Percentiles rank a stretch among this genome's conserved stretches.
These are phyloP conservation scores for Dendrocalamus latiflorus DNA, from an alignment of 202 grass and related monocot species.

Conservation along the genomic window DNA sequence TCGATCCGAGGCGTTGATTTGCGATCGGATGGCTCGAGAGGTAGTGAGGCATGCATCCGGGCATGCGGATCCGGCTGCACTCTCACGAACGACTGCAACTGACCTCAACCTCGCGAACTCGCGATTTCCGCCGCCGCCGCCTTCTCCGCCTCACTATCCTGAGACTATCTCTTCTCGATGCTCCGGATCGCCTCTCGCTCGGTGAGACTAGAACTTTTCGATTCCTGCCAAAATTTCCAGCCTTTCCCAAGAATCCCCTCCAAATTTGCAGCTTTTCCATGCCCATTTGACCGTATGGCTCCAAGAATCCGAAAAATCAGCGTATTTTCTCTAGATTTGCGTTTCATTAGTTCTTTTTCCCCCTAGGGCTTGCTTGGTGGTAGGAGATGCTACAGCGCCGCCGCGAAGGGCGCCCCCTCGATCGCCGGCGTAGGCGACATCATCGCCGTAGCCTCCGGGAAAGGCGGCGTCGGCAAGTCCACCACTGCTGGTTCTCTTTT, in stretches of 20 bases:
- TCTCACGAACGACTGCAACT: too few species aligned
- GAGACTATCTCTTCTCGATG: conserved; percentile 3
- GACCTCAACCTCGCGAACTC: not conserved
- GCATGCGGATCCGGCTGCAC: too few species aligned
- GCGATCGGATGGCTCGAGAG: too few species aligned
- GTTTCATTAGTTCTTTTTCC: not conserved
- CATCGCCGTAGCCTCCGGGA: conserved; percentile 85
- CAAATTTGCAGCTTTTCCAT: not conserved
- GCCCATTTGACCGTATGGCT: not conserved
- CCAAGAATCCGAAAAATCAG: not conserved
- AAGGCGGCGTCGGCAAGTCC: conserved; percentile 92
- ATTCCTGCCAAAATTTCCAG: not conserved
- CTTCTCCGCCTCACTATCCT: not conserved
- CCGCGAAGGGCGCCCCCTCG: conserved; percentile 27
- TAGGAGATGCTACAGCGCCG: conserved; percentile 41
- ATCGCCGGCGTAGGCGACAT: conserved; percentile 68
- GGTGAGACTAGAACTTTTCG: conserved; percentile 8
- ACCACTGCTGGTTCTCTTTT: conserved; percentile 70
- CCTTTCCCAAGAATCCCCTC: not conserved
- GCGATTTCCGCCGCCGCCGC: not conserved
- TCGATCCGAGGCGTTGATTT: too few species aligned
- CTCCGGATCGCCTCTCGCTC: conserved; percentile 13
- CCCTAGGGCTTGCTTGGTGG: not conserved
- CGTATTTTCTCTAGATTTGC: not conserved
- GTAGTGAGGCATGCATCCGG: too few species aligned